These are phyloP conservation scores for Beauveria rudraprayagi DNA, from an alignment of 2,329 filamentous ascomycete species.

Conservation along the genomic window DNA sequence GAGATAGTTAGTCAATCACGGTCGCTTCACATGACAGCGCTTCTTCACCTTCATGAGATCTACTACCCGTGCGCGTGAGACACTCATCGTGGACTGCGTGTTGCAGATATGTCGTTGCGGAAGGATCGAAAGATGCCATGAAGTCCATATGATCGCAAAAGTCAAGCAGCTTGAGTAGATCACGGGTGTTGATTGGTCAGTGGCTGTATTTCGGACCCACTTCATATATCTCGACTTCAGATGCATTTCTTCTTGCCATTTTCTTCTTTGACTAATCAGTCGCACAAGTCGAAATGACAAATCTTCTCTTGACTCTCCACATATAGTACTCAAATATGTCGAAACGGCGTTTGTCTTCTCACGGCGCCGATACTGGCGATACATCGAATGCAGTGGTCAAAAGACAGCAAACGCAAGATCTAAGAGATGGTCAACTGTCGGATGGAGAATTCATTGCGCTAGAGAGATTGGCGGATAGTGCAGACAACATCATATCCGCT, in stretches of 20 bases:
- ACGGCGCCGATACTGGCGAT: background rate
- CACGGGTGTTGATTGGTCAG: background rate
- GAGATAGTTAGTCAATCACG: background rate
- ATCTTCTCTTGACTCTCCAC: background rate
- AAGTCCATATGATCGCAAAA: slow-evolving; percentile 11
- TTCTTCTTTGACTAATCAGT: background rate
- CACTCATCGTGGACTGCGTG: slow-evolving; percentile 43
- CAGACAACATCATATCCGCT: slow-evolving; percentile 31
- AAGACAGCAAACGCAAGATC: slow-evolving; percentile 2
- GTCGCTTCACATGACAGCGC: background rate
- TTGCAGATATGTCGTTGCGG: background rate
- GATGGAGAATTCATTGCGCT: slow-evolving; percentile 19
- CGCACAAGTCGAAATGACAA: background rate
- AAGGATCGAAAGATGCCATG: slow-evolving; percentile 5
- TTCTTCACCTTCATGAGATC: slow-evolving; percentile 69
- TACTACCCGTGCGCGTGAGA: slow-evolving; percentile 52
- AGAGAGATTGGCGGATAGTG: slow-evolving; percentile 19
- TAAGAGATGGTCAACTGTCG: background rate
- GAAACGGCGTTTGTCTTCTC: slow-evolving; percentile 26
- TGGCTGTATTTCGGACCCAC: background rate
- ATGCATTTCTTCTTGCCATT: background rate
- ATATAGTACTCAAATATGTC: slow-evolving; percentile 22
- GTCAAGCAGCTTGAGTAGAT: background rate
- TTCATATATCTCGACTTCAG: background rate
- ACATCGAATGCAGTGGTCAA: background rate